Conservation (phyloP, 2,329 filamentous ascomycete genomes). For the Colletotrichum tropicale region DNA sequence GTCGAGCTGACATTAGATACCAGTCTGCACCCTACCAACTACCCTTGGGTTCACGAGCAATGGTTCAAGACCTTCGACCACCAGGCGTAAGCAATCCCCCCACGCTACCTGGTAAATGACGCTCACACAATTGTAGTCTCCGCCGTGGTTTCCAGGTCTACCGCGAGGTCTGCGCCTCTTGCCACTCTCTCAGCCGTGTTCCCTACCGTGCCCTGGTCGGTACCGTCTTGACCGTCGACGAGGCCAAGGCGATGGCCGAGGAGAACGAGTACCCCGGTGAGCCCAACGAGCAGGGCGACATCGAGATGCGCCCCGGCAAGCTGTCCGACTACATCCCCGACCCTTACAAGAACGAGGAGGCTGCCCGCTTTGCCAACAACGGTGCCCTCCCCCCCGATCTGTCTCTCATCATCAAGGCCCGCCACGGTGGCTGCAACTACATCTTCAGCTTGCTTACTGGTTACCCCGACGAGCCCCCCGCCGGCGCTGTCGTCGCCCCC, state of each 20-base stretch:
- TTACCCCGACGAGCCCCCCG: conserved; percentile 94
- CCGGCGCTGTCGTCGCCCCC: conserved; percentile 81
- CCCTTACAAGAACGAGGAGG: conserved; percentile 99
- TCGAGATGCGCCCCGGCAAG: conserved; percentile 98
- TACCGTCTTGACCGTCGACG: conserved; percentile 90
- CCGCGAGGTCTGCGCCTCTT: conserved; percentile 96
- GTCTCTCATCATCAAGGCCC: conserved; percentile 95
- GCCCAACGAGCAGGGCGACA: conserved; percentile 97
- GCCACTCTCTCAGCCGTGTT: conserved; percentile 94
- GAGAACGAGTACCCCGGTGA: conserved; percentile 99
- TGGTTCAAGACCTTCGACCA: conserved; percentile 97
- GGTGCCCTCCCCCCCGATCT: conserved; percentile 97
- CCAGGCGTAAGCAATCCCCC: conserved; percentile 73
- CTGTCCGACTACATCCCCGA: conserved; percentile 94
- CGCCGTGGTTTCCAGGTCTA: conserved; percentile 99
- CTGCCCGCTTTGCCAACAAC: conserved; percentile 96
- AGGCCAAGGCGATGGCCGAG: conserved; percentile 96
- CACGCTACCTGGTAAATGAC: not conserved
- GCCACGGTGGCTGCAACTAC: conserved; percentile 98
- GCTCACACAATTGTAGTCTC: conserved; percentile 63
- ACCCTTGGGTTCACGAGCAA: conserved; percentile 95
- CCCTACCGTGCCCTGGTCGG: conserved; percentile 94
- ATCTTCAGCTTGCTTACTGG: conserved; percentile 97
- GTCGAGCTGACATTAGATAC: not conserved
- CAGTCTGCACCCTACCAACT: conserved; percentile 89